These are phyloP conservation scores for Pseudotsuga menziesii DNA, from an alignment of 75 land plant species.

Conservation along the genomic window DNA sequence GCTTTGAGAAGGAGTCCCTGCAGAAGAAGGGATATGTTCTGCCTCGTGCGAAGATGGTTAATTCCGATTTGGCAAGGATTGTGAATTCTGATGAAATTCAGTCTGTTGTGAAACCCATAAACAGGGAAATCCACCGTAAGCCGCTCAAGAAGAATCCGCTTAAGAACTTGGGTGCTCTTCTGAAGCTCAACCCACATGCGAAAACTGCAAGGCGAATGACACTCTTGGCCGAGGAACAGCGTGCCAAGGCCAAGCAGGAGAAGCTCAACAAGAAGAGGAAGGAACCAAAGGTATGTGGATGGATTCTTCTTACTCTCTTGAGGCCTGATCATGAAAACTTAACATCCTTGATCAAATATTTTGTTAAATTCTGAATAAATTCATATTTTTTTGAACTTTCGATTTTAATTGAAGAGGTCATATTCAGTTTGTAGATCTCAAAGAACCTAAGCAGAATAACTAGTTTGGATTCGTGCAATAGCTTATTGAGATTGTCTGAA, in stretches of 20 bases:
- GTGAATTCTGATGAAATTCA: slow-evolving; percentile 92
- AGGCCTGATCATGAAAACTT: no score
- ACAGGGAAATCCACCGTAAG: slow-evolving; percentile 56
- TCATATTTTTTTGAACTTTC: no score
- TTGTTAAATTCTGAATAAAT: no score
- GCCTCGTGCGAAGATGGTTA: slow-evolving; percentile 74
- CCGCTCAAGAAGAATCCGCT: slow-evolving; percentile 85
- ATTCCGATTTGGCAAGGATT: slow-evolving; percentile 74
- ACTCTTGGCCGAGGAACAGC: slow-evolving; percentile 63
- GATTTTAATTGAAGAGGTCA: no score
- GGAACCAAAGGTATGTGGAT: slow-evolving; percentile 41
- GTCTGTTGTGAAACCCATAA: slow-evolving; percentile 67
- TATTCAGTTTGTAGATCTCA: no score
- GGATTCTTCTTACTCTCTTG: background rate
- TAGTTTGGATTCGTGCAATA: no score
- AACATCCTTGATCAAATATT: no score
- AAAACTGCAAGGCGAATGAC: slow-evolving; percentile 86
- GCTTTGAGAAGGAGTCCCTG: slow-evolving; percentile 56
- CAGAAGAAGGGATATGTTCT: slow-evolving; percentile 75
- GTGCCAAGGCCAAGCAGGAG: slow-evolving; percentile 72
- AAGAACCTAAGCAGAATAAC: no score
- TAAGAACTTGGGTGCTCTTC: slow-evolving; percentile 62
- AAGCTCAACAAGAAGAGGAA: slow-evolving; percentile 77
- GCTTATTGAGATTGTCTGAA: no score
- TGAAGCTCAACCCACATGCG: slow-evolving; percentile 89